Evolutionary conservation across 2,329 filamentous ascomycete genomes (phyloP).

Genomic region (Colletotrichum lupini): DNA sequence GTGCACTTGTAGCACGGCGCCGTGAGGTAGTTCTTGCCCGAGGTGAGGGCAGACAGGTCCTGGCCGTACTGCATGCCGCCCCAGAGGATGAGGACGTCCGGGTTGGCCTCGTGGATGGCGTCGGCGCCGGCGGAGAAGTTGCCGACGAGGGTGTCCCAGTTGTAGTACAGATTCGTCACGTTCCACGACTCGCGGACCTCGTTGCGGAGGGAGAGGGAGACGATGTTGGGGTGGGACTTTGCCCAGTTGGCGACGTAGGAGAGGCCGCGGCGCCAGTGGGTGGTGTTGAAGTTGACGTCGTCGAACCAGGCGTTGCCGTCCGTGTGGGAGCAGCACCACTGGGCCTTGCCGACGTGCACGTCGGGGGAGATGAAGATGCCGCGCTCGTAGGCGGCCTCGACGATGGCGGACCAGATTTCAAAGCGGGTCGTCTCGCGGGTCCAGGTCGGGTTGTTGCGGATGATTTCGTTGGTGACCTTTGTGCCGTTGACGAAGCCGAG

Average conservation of each 20-base stretch:
- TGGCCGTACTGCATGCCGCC: conserved; percentile 65
- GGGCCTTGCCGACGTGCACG: conserved; percentile 52
- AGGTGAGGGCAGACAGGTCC: conserved; percentile 55
- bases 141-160: conserved; percentile 57
- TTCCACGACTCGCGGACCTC: conserved; percentile 62
- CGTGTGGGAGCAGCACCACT: conserved; percentile 57
- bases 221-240: conserved; percentile 43
- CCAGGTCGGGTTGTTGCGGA: conserved; percentile 64
- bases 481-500: conserved; percentile 60
- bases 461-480: conserved; percentile 55
- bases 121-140: conserved; percentile 59
- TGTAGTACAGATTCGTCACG: conserved; percentile 53
- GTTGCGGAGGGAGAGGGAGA: conserved; percentile 61
- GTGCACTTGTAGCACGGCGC: conserved; percentile 35
- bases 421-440: conserved; percentile 64
- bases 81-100: conserved; percentile 63
- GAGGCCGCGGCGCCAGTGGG: conserved; percentile 66
- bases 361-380: conserved; percentile 54
- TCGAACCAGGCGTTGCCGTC: conserved; percentile 67
- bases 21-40: conserved; percentile 26
- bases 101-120: conserved; percentile 62
- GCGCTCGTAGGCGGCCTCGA: conserved; percentile 36
- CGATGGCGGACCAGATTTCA: conserved; percentile 47
- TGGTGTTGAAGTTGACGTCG: conserved; percentile 63
- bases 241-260: conserved; percentile 61